phyloP scores from a whole-genome alignment of 768 basidiomycete genomes.

The Lactifluus hygrophoroides region DNA sequence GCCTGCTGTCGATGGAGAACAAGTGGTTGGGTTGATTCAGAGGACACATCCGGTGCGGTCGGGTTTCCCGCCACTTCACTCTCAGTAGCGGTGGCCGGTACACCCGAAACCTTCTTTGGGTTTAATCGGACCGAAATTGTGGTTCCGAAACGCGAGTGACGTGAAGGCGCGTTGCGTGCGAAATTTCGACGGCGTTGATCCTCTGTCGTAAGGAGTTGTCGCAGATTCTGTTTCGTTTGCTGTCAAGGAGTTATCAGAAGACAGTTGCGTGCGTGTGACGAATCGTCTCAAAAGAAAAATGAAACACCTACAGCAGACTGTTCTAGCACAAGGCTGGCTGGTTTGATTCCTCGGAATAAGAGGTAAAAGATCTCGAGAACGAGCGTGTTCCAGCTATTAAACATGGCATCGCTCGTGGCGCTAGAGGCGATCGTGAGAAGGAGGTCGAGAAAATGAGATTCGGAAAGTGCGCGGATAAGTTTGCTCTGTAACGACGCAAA shows the following conservation, averaged over 20 bases:
- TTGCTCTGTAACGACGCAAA: slow-evolving; percentile 70
- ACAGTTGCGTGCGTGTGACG: background rate
- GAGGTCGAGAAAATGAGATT: slow-evolving; percentile 66
- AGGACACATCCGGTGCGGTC: slow-evolving; percentile 20
- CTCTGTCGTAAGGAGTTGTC: slow-evolving; percentile 72
- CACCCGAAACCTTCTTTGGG: slow-evolving; percentile 34
- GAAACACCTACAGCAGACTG: slow-evolving; percentile 58
- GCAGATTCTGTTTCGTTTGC: slow-evolving; percentile 63
- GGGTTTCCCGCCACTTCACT: slow-evolving; percentile 24
- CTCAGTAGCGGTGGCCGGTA: slow-evolving; percentile 20
- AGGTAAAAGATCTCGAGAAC: slow-evolving; percentile 92
- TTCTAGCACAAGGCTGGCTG: slow-evolving; percentile 47
- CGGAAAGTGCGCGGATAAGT: slow-evolving; percentile 60
- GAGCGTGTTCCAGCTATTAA: slow-evolving; percentile 81
- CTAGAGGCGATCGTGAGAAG: slow-evolving; percentile 83
- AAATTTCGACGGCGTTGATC: slow-evolving; percentile 50
- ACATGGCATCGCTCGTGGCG: slow-evolving; percentile 62
- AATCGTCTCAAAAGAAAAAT: background rate
- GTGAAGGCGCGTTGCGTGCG: slow-evolving; percentile 49
- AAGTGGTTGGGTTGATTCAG: slow-evolving; percentile 48
- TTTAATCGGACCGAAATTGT: slow-evolving; percentile 78
- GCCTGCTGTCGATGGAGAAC: slow-evolving; percentile 85
- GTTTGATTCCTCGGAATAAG: slow-evolving; percentile 72
- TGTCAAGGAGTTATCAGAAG: slow-evolving; percentile 24
- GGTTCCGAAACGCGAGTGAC: slow-evolving; percentile 95